These are phyloP conservation scores for Umbellularia californica DNA, from an alignment of 164 flowering plant species.

Conservation along the genomic window DNA sequence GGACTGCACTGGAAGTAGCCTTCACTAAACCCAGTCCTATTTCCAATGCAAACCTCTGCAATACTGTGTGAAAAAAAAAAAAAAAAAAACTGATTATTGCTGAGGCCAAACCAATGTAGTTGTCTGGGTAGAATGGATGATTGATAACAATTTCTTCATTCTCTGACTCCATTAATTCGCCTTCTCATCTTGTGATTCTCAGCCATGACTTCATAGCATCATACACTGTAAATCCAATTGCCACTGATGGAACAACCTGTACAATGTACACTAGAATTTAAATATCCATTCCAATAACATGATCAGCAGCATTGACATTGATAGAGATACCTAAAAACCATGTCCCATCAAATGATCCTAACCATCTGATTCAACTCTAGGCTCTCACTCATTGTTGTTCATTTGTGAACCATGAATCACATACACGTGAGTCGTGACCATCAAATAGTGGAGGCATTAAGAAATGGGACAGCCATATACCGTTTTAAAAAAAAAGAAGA, in stretches of 20 bases:
- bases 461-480: background rate
- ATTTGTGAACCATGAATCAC: background rate
- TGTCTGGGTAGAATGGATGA: constrained; percentile 39
- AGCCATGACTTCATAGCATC: constrained; percentile 75
- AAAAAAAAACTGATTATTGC: constrained; percentile 2
- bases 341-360: background rate
- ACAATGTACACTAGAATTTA: background rate
- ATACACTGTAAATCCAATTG: constrained; percentile 94
- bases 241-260: constrained; percentile 98
- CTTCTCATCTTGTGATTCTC: constrained; percentile 63
- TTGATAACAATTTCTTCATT: constrained; percentile 29
- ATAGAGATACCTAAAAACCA: background rate
- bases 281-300: background rate
- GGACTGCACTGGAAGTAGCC: background rate
- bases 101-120: background rate
- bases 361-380: background rate
- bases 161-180: constrained; percentile 34
- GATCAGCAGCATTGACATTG: background rate
- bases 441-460: too few species aligned
- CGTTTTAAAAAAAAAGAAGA: too few species aligned
- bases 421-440: background rate
- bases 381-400: background rate
- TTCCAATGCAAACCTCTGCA: background rate
- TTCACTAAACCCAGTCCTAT: background rate
- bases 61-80: background rate